Conservation (phyloP, 139 green algal genomes). For the Closterium sp. region DNA sequence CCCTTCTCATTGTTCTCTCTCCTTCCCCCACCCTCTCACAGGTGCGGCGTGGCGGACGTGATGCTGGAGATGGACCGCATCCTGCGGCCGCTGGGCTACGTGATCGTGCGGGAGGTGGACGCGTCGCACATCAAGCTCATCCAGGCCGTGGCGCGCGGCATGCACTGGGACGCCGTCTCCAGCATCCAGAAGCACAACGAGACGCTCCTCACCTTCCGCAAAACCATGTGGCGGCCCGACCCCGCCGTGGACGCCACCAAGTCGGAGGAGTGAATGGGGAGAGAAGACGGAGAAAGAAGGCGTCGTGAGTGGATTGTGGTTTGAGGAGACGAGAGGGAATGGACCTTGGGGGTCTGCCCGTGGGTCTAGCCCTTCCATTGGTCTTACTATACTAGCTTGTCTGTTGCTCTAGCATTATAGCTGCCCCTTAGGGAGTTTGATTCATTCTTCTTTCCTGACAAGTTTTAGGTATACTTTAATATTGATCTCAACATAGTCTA, state of each 20-base stretch:
- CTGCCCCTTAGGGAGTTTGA: no score
- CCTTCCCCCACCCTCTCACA: not conserved
- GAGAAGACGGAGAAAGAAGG: no score
- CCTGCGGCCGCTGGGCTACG: conserved; percentile 26
- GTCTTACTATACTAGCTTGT: not conserved
- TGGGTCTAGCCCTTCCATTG: not conserved
- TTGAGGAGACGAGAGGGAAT: no score
- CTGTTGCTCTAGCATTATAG: no score
- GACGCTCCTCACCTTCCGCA: conserved; percentile 9
- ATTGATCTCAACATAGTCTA: no score
- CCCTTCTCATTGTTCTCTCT: not conserved
- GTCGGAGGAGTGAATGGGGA: not conserved
- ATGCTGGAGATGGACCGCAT: conserved; percentile 40
- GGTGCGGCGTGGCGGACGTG: conserved; percentile 12
- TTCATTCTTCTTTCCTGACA: no score
- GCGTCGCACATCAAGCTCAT: conserved; percentile 1
- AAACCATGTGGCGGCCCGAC: conserved; percentile 28
- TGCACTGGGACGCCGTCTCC: conserved; percentile 24
- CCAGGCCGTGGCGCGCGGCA: not conserved
- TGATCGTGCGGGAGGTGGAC: conserved; percentile 12
- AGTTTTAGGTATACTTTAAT: no score
- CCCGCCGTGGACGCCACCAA: not conserved
- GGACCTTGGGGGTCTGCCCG: not conserved
- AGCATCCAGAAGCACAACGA: not conserved
- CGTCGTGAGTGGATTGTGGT: no score